These are phyloP conservation scores for Backusella macrospora DNA, from an alignment of 192 early-diverging fungal genomes.

Conservation along the genomic window DNA sequence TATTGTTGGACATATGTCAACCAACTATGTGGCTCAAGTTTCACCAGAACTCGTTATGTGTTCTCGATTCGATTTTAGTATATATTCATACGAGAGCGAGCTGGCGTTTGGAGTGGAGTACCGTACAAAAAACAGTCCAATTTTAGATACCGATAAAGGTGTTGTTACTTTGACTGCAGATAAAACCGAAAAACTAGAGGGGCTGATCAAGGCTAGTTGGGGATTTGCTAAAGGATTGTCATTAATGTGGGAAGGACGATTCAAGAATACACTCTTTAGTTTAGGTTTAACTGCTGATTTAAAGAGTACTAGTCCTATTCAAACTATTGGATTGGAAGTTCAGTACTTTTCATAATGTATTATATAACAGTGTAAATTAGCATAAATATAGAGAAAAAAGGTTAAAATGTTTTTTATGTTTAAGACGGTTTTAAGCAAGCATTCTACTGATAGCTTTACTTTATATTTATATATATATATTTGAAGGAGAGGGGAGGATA, in stretches of 20 bases:
- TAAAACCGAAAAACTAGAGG: conserved; percentile 37
- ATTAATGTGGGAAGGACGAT: conserved; percentile 73
- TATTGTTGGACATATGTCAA: conserved; percentile 90
- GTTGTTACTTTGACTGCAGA: conserved; percentile 11
- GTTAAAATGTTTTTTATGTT: neutral
- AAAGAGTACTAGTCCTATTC: conserved; percentile 49
- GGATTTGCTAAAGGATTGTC: conserved; percentile 54
- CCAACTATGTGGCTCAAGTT: conserved; percentile 82
- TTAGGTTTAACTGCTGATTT: conserved; percentile 71
- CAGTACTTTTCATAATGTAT: conserved; percentile 57
- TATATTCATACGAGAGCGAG: conserved; percentile 91
- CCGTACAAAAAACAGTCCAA: conserved; percentile 51
- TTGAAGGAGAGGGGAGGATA: too few relatives aligned
- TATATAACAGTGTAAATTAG: conserved; percentile 11
- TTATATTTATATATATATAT: too few relatives aligned
- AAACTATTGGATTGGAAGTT: conserved; percentile 57
- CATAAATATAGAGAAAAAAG: neutral
- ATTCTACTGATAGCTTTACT: too few relatives aligned
- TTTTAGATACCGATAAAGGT: neutral
- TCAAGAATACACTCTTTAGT: conserved; percentile 64
- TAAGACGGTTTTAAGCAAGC: conserved; percentile 75
- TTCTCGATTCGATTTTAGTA: conserved; percentile 88
- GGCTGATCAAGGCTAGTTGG: conserved; percentile 38
- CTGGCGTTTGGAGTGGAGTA: conserved; percentile 86
- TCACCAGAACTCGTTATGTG: conserved; percentile 69